These are phyloP conservation scores for Micractinium sp. DNA, from an alignment of 139 green algal genomes.

Conservation along the genomic window DNA sequence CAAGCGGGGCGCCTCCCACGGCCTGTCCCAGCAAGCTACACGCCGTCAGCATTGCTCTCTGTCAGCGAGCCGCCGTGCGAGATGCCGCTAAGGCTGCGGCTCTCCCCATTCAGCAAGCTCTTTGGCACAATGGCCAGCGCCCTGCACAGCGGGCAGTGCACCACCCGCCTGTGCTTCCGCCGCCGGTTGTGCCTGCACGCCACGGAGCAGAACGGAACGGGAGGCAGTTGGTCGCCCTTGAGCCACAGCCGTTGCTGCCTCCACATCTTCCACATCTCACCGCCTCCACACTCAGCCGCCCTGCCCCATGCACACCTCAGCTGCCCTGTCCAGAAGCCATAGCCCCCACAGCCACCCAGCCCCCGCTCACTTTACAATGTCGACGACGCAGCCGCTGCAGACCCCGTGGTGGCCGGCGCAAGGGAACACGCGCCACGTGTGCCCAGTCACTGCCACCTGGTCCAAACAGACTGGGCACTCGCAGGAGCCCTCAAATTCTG, in stretches of 20 bases:
- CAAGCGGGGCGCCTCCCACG: too few relatives aligned
- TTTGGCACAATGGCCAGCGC: background rate
- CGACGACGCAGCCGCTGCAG: conserved; percentile 19
- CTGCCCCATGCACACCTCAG: too few relatives aligned
- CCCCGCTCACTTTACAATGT: conserved; percentile 28
- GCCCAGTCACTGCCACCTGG: background rate
- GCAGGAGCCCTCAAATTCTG: background rate
- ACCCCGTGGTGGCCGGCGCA: conserved; percentile 25
- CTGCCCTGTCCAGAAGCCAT: too few relatives aligned
- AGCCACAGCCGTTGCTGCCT: too few relatives aligned
- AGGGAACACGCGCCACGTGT: conserved; percentile 31
- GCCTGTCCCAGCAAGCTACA: too few relatives aligned
- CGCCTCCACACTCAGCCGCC: too few relatives aligned
- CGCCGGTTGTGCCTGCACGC: conserved; percentile 7
- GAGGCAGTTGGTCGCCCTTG: too few relatives aligned
- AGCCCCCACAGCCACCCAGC: background rate
- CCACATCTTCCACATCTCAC: too few relatives aligned
- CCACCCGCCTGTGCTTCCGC: background rate
- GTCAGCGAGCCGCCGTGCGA: background rate
- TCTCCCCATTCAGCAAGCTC: background rate
- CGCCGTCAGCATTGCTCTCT: too few relatives aligned
- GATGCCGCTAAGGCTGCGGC: background rate
- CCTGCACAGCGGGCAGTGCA: conserved; percentile 30
- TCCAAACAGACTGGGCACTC: conserved; percentile 47
- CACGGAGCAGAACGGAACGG: too few relatives aligned